Conservation (phyloP, 768 basidiomycete genomes). For the Lactarius trivialis region DNA sequence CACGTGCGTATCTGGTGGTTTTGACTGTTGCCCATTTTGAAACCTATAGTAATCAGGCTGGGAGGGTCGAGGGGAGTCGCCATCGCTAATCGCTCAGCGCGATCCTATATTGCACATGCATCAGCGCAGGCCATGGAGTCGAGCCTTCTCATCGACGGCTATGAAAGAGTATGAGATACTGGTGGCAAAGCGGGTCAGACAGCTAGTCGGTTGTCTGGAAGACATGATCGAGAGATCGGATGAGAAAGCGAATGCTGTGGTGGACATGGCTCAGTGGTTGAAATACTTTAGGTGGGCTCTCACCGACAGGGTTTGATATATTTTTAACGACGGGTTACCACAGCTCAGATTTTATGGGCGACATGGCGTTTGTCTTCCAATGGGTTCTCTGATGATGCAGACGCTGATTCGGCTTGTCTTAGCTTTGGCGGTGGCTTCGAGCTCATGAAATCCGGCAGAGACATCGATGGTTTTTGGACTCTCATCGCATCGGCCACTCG, state of each 20-base stretch:
- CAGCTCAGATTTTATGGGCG: conserved; percentile 40
- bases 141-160: conserved; percentile 40
- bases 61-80: conserved; percentile 16
- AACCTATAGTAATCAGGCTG: conserved; percentile 44
- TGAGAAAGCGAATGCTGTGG: conserved; percentile 19
- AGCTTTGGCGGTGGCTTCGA: neutral
- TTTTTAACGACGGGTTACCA: neutral
- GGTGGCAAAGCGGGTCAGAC: conserved; percentile 32
- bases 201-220: conserved; percentile 37
- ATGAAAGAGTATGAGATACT: conserved; percentile 42
- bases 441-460: neutral
- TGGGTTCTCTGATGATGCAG: neutral
- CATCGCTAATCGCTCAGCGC: conserved; percentile 35
- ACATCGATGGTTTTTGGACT: neutral
- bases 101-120: conserved; percentile 40
- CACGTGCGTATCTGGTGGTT: conserved; percentile 26
- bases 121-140: conserved; percentile 43
- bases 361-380: conserved; percentile 32
- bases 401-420: neutral
- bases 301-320: neutral
- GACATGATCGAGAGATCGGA: conserved; percentile 16
- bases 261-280: conserved; percentile 34
- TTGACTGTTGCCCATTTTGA: neutral
- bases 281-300: conserved; percentile 36
- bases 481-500: neutral